phyloP scores from a whole-genome alignment of 2,329 filamentous ascomycete species.

The Xylaria sp. region DNA sequence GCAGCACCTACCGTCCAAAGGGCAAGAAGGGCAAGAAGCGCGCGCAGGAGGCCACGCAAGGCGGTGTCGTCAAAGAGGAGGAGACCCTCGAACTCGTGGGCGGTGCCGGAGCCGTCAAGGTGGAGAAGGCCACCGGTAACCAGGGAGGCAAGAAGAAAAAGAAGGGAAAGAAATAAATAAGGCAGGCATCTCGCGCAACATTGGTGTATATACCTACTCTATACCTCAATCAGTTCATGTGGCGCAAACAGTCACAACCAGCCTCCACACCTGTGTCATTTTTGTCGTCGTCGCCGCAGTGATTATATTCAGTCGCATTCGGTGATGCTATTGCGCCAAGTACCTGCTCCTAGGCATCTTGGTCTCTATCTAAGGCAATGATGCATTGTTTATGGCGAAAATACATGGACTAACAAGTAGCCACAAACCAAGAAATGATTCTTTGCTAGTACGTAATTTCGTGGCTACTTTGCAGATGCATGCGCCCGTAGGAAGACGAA shows the following conservation, averaged over 20 bases:
- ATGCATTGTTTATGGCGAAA: not conserved
- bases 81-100: conserved; percentile 68
- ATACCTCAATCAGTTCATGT: not conserved
- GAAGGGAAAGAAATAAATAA: conserved; percentile 57
- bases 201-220: conserved; percentile 1
- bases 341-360: too few species aligned
- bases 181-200: too few species aligned
- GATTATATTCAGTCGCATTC: not conserved
- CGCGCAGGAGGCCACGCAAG: conserved; percentile 79
- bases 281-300: not conserved
- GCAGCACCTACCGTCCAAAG: conserved; percentile 87
- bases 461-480: not conserved
- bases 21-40: conserved; percentile 91
- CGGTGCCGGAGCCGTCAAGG: conserved; percentile 66
- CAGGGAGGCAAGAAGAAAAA: conserved; percentile 45
- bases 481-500: not conserved
- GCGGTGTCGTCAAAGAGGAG: conserved; percentile 78
- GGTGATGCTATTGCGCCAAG: too few species aligned
- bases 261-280: not conserved
- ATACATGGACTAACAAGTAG: not conserved
- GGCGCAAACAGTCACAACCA: not conserved
- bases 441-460: not conserved
- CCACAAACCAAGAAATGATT: not conserved
- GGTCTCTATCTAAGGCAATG: too few species aligned
- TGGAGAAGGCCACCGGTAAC: conserved; percentile 60